Base-by-base conservation (phyloP, 2,329 filamentous ascomycete species). In the Triangularia setosa region DNA sequence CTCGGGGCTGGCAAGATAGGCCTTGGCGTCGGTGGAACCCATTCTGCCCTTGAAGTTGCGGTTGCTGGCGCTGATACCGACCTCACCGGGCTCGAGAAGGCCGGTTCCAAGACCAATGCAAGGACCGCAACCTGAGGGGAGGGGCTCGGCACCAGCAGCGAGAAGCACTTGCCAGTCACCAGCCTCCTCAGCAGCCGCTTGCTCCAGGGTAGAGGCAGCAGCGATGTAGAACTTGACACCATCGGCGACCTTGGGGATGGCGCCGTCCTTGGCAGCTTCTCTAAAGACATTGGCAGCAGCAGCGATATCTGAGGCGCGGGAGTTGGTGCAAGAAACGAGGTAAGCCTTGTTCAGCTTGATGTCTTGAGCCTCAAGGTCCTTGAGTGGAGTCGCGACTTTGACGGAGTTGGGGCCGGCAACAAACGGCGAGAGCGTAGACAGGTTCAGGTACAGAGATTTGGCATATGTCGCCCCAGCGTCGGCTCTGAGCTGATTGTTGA, bases 31-130 rank as follows among this genome's bases (percentile, higher is more conserved):
- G 2, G 84, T 87, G 14, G 85, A 89, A 2, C 93, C 93, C 91
- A 97, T 96, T 2, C 93, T 87, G 0, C 93, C 93, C 77, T 93
- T 93, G 81, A 93, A 97, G 76, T 97, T 97, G 11, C 93, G 83
- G 80, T 97, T 97, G 60, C 83, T 88, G 0, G 92, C 91, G 66
- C 84, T 88, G 70, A 97, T 93, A 23, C 93, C 93, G 9, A 93
- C 87, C 78, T 97, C 93, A n/a, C 91, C 92, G 1, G 86, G 83
- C 75, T 97, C 89, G 0, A 97, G 83, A 0, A 97, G 81, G 40
- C 93, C 93, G 0, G 83, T 86, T 0, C 77, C 68, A 23, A 71
- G 68, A 7, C 93, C 93, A 67, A 98, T 97, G 73, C 94, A 97
- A 0, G 90, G 89, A 0, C 87, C 92, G 69, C 93, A 97, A 0